These are phyloP conservation scores for Kondoa malvinella DNA, from an alignment of 768 basidiomycete species.

Conservation along the genomic window DNA sequence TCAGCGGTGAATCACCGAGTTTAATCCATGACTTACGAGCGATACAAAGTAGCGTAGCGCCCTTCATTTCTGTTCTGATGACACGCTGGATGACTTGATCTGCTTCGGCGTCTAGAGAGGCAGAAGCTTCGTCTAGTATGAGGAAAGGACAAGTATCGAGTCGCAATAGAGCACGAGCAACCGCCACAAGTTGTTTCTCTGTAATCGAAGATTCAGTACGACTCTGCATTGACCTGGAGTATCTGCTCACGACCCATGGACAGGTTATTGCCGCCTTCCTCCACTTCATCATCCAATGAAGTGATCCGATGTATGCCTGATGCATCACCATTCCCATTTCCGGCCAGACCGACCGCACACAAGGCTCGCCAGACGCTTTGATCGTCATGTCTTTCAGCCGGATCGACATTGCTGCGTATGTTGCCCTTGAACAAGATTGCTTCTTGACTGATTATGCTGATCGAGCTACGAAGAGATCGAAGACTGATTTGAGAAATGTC, in stretches of 20 bases:
- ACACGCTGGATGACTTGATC: constrained; percentile 46
- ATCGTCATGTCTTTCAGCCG: constrained; percentile 5
- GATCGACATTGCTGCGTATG: constrained; percentile 16
- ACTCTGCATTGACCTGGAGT: constrained; percentile 4
- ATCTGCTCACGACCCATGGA: constrained; percentile 21
- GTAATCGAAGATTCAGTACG: constrained; percentile 24
- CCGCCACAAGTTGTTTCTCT: constrained; percentile 8
- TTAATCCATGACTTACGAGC: constrained; percentile 47
- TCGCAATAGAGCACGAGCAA: constrained; percentile 23
- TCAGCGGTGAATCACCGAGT: not conserved
- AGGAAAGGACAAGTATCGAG: constrained; percentile 25
- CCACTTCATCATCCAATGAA: not conserved
- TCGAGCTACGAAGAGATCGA: constrained; percentile 47
- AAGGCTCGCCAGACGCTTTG: constrained; percentile 1
- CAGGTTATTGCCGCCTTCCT: constrained; percentile 25
- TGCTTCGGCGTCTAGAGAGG: constrained; percentile 25
- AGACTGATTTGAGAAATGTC: constrained; percentile 33
- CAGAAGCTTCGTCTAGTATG: constrained; percentile 29
- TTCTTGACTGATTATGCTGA: constrained; percentile 37
- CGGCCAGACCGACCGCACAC: constrained; percentile 1
- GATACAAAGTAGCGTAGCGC: constrained; percentile 62
- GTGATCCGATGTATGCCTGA: not conserved
- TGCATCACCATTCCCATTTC: not conserved
- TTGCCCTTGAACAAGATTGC: constrained; percentile 9
- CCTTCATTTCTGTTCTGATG: constrained; percentile 52